These are phyloP conservation scores for Penicillium sp. DNA, from an alignment of 2,329 filamentous ascomycete genomes.

Conservation along the genomic window DNA sequence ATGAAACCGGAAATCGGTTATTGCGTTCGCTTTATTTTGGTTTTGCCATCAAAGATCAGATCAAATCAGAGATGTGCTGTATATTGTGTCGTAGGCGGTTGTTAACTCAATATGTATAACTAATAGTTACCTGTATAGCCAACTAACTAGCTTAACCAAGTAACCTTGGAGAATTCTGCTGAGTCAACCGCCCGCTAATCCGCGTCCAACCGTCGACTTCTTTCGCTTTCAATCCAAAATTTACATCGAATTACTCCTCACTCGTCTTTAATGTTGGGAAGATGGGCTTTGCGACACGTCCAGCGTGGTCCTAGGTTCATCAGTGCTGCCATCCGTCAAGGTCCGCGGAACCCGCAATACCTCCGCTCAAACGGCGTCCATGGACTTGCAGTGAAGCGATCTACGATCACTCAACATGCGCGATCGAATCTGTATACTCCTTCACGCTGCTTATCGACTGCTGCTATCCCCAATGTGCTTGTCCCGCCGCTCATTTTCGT, in stretches of 20 bases:
- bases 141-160: no score
- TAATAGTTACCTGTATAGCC: no score
- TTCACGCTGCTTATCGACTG: constrained; percentile 17
- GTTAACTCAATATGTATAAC: no score
- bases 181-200: not conserved
- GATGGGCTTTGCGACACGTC: not conserved
- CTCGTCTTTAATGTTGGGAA: constrained; percentile 5
- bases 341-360: not conserved
- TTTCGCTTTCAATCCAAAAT: not conserved
- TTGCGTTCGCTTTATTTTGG: no score
- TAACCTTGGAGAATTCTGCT: not conserved
- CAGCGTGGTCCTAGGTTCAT: not conserved
- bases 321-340: not conserved
- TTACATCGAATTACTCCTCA: not conserved
- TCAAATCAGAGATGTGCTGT: no score
- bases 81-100: no score
- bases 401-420: not conserved
- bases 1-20: no score
- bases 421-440: not conserved
- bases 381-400: not conserved
- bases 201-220: not conserved
- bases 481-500: constrained; percentile 63
- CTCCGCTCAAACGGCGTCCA: not conserved
- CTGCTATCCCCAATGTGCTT: constrained; percentile 45
- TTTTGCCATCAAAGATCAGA: no score